Conservation (phyloP, 2,329 filamentous ascomycete genomes). For the Arthroderma uncinatum region DNA sequence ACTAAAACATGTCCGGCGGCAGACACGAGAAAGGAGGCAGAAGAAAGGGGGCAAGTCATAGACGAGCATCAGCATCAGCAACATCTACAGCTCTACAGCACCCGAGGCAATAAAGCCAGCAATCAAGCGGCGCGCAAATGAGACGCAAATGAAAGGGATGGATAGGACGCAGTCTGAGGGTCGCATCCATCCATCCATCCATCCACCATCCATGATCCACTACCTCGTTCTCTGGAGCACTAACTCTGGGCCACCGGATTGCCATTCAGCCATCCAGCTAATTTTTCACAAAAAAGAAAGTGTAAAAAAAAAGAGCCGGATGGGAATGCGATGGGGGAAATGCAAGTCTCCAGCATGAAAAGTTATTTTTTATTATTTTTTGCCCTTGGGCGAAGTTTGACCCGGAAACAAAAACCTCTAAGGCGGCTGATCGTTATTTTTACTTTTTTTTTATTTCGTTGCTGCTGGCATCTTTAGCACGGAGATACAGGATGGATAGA, state of each 20-base stretch:
- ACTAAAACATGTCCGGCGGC: constrained; percentile 3
- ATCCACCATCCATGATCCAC: constrained; percentile 5
- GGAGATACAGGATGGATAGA: constrained; percentile 1
- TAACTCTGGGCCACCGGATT: constrained; percentile 6
- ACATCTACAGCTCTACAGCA: background rate
- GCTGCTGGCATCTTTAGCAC: constrained; percentile 1
- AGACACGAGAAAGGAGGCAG: constrained; percentile 3
- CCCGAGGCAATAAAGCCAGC: constrained; percentile 1
- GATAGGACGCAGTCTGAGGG: constrained; percentile 3
- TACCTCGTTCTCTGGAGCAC: constrained; percentile 3
- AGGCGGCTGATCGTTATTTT: constrained; percentile 6
- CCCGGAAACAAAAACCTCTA: constrained; percentile 5
- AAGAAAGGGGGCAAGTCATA: constrained; percentile 4
- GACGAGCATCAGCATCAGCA: background rate
- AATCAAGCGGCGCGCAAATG: constrained; percentile 1
- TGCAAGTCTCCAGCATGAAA: constrained; percentile 4
- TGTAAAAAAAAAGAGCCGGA: constrained; percentile 4
- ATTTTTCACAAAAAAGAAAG: constrained; percentile 5
- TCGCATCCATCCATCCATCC: constrained; percentile 5
- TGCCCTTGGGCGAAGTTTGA: constrained; percentile 4
- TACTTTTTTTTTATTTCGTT: background rate
- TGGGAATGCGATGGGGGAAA: background rate
- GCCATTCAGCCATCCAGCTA: constrained; percentile 6
- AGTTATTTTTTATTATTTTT: constrained; percentile 6
- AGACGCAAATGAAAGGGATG: constrained; percentile 5